Conservation (phyloP, 805 yeast species). For the Nakazawaea anatomiae region DNA sequence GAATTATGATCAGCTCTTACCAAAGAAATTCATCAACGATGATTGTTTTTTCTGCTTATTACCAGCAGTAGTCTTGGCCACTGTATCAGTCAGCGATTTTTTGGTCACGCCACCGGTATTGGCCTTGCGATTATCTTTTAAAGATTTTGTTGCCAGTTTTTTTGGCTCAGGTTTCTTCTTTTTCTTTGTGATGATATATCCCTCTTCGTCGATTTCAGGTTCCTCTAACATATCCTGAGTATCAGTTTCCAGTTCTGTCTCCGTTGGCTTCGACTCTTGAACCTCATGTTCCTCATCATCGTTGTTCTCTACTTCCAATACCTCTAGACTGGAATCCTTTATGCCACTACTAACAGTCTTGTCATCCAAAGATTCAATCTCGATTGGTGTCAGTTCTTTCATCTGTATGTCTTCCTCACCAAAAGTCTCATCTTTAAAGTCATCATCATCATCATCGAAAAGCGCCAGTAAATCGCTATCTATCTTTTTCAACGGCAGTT, state of each 20-base stretch:
- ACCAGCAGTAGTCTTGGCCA: constrained; percentile 10
- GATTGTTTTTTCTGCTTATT: constrained; percentile 32
- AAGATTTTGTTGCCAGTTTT: neutral
- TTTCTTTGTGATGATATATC: constrained; percentile 36
- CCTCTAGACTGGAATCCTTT: neutral
- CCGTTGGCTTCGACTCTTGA: neutral
- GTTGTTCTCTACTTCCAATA: neutral
- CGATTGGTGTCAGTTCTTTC: constrained; percentile 3
- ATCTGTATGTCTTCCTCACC: neutral
- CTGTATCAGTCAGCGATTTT: neutral
- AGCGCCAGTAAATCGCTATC: constrained; percentile 9
- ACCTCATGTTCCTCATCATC: neutral
- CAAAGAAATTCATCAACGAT: constrained; percentile 43
- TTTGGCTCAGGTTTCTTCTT: neutral
- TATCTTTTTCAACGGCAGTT: constrained; percentile 1
- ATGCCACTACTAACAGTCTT: neutral
- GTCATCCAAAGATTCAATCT: neutral
- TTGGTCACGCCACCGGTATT: no score
- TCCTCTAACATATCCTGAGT: constrained; percentile 12
- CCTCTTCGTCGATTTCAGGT: constrained; percentile 40
- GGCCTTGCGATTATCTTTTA: no score
- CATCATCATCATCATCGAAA: constrained; percentile 11
- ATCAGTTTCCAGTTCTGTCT: constrained; percentile 9
- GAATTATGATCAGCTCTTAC: constrained; percentile 22
- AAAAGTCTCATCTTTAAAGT: constrained; percentile 8